Percentiles rank a stretch among this genome's conserved stretches.
Evolutionary conservation across 108 stramenopile genomes (phyloP).

Genomic region (Chaetoceros muelleri): DNA sequence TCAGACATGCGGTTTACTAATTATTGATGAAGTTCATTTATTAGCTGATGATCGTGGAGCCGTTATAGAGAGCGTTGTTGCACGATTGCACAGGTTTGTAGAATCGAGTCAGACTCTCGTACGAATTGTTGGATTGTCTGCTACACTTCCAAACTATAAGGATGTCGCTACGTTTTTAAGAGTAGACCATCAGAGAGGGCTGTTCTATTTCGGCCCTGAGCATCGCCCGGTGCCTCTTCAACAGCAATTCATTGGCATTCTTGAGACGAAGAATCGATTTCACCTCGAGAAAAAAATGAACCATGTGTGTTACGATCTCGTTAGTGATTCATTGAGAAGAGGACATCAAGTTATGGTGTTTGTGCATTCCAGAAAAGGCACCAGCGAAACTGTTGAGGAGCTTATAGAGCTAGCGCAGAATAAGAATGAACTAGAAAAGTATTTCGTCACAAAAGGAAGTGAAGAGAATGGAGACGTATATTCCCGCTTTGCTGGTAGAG

Average conservation of each 20-base stretch:
- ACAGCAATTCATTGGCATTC: constrained; percentile 93
- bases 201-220: constrained; percentile 95
- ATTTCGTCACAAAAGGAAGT: constrained; percentile 56
- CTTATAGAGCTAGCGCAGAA: constrained; percentile 65
- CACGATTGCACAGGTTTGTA: constrained; percentile 89
- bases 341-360: constrained; percentile 99
- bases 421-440: constrained; percentile 41
- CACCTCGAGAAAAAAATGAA: constrained; percentile 82
- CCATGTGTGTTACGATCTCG: constrained; percentile 84
- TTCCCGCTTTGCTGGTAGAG: constrained; percentile 45
- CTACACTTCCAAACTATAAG: constrained; percentile 95
- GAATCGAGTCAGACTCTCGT: constrained; percentile 87
- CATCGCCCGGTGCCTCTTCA: constrained; percentile 96
- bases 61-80: constrained; percentile 97
- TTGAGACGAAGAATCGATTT: constrained; percentile 47
- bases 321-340: constrained; percentile 72
- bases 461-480: constrained; percentile 43
- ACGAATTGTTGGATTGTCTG: constrained; percentile 95
- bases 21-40: constrained; percentile 97
- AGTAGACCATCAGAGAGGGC: constrained; percentile 71
- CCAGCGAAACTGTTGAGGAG: constrained; percentile 79
- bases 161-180: constrained; percentile 79
- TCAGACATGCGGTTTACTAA: constrained; percentile 87
- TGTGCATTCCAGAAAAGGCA: constrained; percentile 97
- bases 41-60: constrained; percentile 98